Conservation (phyloP, 345 rosid genomes). For the Brassica napus region DNA sequence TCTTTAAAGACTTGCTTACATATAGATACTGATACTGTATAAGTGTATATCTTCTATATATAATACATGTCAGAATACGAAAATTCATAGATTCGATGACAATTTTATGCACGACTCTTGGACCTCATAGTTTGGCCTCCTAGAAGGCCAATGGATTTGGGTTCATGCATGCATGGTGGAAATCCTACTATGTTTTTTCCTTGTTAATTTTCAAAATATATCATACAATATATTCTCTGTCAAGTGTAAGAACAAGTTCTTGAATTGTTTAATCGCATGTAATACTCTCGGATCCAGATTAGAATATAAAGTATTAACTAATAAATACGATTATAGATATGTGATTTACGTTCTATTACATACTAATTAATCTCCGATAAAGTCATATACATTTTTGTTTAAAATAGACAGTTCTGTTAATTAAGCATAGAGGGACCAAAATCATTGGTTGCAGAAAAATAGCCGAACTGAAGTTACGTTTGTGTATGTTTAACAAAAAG, state of each 20-base stretch:
- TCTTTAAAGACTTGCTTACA: slow-evolving; percentile 13
- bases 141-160: slow-evolving; percentile 30
- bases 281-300: no score
- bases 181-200: not conserved
- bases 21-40: not conserved
- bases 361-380: no score
- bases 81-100: slow-evolving; percentile 15
- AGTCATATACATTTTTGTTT: not conserved
- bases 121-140: slow-evolving; percentile 22
- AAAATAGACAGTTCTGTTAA: not conserved
- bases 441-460: not conserved
- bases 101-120: slow-evolving; percentile 29
- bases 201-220: slow-evolving; percentile 1
- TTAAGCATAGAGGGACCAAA: slow-evolving; percentile 1
- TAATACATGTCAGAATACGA: slow-evolving; percentile 7
- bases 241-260: no score
- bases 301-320: no score
- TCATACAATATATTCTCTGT: not conserved
- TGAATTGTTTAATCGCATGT: no score
- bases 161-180: slow-evolving; percentile 30
- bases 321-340: no score
- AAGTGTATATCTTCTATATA: not conserved
- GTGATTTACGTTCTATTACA: no score
- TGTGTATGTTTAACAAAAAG: no score
- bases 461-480: not conserved